Base-by-base conservation (phyloP, 208 protist species). In the Trypanosoma congolense region DNA sequence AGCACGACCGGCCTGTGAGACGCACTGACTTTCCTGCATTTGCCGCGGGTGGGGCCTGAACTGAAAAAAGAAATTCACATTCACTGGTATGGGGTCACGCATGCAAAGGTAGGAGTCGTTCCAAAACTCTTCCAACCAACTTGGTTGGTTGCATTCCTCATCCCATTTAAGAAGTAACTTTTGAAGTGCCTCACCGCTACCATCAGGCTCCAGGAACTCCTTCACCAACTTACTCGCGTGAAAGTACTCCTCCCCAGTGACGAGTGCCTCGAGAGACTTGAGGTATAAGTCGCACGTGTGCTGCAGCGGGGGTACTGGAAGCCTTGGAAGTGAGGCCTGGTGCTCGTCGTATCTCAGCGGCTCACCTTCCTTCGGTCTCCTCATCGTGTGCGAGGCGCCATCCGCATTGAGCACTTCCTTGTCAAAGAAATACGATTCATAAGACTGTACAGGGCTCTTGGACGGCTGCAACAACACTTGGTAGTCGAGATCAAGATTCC, bases 61-160 rank as follows among this genome's bases (percentile, higher is more conserved):
- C 4, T 56, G 45, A 44, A 76, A 80, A 40, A 80, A 80, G 40
- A 78, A 80, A 42, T 80, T 80, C 5, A 80, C 73, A 55, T 80
- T 73, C 42, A 77, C 55, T 21, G 71, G 44, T 41, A 77, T 74
- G 12, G 71, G 55, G 22, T 77, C 71, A 33, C 65, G 57, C 22
- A 46, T 62, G 22, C 46, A 64, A 25, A 77, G 55, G 41, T 73
- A 77, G 6, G 68, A 60, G 46, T 76, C 65, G 56, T 76, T 65
- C 70, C 70, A 76, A 48, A 61, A 73, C 42, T 63, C 49, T 40
- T 76, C 70, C 3, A 76, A 18, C 65, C 65, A 76, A 41, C 51
- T 62, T 24, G 70, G 59, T 44, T 56, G 55, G 30, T 53, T 50
- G 25, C 49, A 53, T 33, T 28, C 38, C 14, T 56, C 0, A 12